phyloP scores from a whole-genome alignment of 139 green algal genomes.

The Tetraselmis chui region DNA sequence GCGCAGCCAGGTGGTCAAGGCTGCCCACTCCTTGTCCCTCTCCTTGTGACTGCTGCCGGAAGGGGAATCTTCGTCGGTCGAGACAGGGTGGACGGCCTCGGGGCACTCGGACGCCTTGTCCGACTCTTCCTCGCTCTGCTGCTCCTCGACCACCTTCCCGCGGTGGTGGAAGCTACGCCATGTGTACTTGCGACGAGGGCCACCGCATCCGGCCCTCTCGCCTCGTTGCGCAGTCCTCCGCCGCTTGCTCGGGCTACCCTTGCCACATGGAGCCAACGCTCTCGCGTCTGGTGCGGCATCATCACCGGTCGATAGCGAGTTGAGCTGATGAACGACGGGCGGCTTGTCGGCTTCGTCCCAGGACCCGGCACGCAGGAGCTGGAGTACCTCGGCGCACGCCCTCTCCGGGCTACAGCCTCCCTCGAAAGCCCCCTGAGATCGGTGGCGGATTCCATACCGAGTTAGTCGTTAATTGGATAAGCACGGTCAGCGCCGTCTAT shows the following conservation, averaged over 20 bases:
- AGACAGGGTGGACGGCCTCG: background rate
- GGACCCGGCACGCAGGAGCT: background rate
- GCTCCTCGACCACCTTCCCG: background rate
- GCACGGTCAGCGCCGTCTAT: too few species aligned
- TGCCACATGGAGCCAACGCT: too few species aligned
- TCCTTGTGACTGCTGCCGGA: conserved; percentile 2
- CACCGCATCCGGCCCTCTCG: too few species aligned
- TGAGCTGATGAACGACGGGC: background rate
- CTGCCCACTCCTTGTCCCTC: conserved; percentile 44
- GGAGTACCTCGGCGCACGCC: background rate
- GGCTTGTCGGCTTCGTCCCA: background rate
- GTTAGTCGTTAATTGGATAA: too few species aligned
- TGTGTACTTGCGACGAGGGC: background rate
- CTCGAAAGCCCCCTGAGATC: background rate
- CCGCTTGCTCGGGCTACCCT: background rate
- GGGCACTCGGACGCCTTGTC: background rate
- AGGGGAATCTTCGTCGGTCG: background rate
- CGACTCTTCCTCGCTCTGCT: background rate
- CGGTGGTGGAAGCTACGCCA: background rate
- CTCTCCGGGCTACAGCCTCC: background rate
- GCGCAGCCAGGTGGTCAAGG: conserved; percentile 45
- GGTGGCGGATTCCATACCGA: too few species aligned
- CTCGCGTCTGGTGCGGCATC: background rate
- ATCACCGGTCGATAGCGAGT: background rate
- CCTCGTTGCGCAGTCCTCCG: background rate